Conservation (phyloP, 805 yeast genomes). For the Priceomyces carsonii region DNA sequence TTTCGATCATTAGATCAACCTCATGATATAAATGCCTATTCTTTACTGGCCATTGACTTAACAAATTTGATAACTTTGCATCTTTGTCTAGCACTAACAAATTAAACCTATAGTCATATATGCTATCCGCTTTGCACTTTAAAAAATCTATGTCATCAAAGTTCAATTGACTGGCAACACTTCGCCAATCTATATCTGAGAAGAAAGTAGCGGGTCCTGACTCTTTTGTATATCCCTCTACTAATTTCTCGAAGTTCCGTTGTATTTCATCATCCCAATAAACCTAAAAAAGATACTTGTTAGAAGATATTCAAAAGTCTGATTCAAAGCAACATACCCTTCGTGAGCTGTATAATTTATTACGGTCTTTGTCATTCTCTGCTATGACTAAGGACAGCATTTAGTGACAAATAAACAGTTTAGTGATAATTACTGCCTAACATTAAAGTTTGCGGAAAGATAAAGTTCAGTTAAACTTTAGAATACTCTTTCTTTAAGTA, state of each 20-base stretch:
- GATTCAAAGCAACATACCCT: no score
- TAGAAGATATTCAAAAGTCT: no score
- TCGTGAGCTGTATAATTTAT: constrained; percentile 1
- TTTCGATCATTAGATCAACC: constrained; percentile 10
- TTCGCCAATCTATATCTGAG: constrained; percentile 18
- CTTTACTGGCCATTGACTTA: constrained; percentile 7
- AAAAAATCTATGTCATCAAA: constrained; percentile 16
- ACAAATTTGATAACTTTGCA: constrained; percentile 6
- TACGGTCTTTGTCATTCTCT: constrained; percentile 4
- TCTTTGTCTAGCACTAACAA: constrained; percentile 6
- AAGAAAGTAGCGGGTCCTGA: constrained; percentile 14
- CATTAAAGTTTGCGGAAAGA: no score
- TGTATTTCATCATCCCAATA: constrained; percentile 20
- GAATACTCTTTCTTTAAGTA: no score
- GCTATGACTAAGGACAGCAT: constrained; percentile 9
- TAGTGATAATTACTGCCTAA: no score
- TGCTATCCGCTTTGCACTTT: constrained; percentile 21
- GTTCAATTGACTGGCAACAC: constrained; percentile 12
- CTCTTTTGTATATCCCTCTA: constrained; percentile 10
- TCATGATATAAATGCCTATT: constrained; percentile 11
- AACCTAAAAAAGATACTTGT: constrained; percentile 4
- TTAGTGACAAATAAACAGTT: neutral
- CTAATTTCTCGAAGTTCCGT: constrained; percentile 12
- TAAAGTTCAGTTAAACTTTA: no score
- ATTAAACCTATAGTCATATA: constrained; percentile 16